phyloP scores from a whole-genome alignment of 305 asterid genomes.

The Solanum hybrid region DNA sequence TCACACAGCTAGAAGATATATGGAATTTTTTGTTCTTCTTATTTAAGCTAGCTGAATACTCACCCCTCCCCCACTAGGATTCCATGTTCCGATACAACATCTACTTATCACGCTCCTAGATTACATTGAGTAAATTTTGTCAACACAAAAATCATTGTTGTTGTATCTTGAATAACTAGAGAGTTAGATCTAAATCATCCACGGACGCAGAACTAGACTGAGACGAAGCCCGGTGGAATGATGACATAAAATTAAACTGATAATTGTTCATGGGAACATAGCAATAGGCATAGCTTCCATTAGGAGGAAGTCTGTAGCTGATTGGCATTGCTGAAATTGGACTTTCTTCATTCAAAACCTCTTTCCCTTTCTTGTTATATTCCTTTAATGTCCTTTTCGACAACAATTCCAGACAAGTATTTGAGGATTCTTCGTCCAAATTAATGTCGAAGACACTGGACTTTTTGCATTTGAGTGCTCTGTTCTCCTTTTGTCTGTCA shows the following conservation, averaged over 20 bases:
- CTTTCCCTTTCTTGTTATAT: not conserved
- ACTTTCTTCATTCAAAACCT: not conserved
- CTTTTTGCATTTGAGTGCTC: not conserved
- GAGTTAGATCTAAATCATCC: not conserved
- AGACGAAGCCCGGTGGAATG: not conserved
- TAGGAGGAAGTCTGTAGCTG: not conserved
- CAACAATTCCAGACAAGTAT: not conserved
- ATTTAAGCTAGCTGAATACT: no score
- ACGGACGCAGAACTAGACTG: not conserved
- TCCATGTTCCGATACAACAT: no score
- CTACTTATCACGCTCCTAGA: no score
- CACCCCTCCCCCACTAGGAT: no score
- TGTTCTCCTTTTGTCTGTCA: not conserved
- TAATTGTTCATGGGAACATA: not conserved
- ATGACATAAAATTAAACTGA: not conserved
- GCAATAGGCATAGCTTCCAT: not conserved
- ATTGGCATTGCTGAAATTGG: not conserved
- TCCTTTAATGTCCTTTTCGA: not conserved
- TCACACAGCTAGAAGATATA: no score
- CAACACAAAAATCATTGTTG: no score
- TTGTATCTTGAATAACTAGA: not conserved
- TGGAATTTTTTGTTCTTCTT: no score
- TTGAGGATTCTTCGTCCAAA: not conserved
- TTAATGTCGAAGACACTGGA: conserved; percentile 29
- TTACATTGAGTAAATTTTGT: no score